phyloP scores from a whole-genome alignment of 106 monocot genomes.

The Hemerocallis citrina region DNA sequence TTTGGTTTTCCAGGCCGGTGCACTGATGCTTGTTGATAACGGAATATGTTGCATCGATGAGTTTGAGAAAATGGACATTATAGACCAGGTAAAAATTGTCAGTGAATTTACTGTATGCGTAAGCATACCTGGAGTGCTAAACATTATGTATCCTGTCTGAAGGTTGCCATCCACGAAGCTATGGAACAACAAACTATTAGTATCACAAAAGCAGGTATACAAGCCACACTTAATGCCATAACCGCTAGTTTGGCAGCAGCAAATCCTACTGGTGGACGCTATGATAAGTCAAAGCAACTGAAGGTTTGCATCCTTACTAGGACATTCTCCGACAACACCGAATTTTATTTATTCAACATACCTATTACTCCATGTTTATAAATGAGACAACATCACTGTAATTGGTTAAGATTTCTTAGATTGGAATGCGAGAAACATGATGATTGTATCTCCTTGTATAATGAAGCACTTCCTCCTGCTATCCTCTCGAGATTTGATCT shows the following conservation, averaged over 20 bases:
- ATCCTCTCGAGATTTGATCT: too few species aligned
- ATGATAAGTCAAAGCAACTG: slow-evolving; percentile 91
- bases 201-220: slow-evolving; percentile 99
- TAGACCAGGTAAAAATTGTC: slow-evolving; percentile 73
- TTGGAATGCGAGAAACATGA: too few species aligned
- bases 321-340: too few species aligned
- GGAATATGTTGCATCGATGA: slow-evolving; percentile 99
- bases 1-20: slow-evolving; percentile 65
- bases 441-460: too few species aligned
- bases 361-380: too few species aligned
- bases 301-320: slow-evolving; percentile 37
- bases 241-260: slow-evolving; percentile 97
- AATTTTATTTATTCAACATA: too few species aligned
- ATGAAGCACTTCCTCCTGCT: too few species aligned
- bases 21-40: slow-evolving; percentile 98
- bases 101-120: neutral
- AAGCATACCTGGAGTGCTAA: neutral
- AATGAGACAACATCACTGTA: too few species aligned
- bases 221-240: slow-evolving; percentile 97
- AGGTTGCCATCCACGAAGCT: slow-evolving; percentile 99
- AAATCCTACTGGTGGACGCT: slow-evolving; percentile 94
- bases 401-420: too few species aligned
- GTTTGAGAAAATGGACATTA: slow-evolving; percentile 99
- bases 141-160: slow-evolving; percentile 5
- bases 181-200: slow-evolving; percentile 99